Conservation (phyloP, 148 eudicot species). For the Gaultheria prostrata region DNA sequence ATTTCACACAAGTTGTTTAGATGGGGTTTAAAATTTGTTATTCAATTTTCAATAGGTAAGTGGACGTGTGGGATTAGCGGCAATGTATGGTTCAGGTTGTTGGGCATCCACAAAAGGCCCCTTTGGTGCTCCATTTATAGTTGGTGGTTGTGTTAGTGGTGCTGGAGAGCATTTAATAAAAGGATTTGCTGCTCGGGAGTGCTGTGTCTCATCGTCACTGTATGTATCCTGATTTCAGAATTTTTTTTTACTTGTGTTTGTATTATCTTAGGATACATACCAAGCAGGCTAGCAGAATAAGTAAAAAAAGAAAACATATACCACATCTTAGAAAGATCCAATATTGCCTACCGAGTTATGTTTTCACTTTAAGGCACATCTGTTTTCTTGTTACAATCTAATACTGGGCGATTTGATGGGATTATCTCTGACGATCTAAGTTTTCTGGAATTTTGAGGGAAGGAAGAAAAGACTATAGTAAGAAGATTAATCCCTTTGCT, state of each 20-base stretch:
- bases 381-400: neutral
- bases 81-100: constrained; percentile 88
- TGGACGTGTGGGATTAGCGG: constrained; percentile 97
- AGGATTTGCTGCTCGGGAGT: constrained; percentile 88
- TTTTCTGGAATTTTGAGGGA: neutral
- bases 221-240: constrained; percentile 31
- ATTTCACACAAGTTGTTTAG: neutral
- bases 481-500: neutral
- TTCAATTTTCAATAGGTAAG: constrained; percentile 53
- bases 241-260: neutral
- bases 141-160: constrained; percentile 89
- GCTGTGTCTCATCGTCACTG: constrained; percentile 76
- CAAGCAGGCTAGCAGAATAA: neutral
- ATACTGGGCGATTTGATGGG: neutral
- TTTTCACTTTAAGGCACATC: neutral
- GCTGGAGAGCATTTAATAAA: constrained; percentile 92
- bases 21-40: neutral
- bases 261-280: neutral
- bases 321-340: neutral
- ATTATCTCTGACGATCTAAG: neutral
- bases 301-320: neutral
- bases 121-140: constrained; percentile 55
- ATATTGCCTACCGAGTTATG: neutral
- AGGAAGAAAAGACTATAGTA: neutral
- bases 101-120: constrained; percentile 90